Evolutionary conservation across 1,284 basidiomycete genomes (phyloP), one percentile per base, ranked within the genome.

Genomic region (Cutaneotrichosporon mucoides): DNA sequence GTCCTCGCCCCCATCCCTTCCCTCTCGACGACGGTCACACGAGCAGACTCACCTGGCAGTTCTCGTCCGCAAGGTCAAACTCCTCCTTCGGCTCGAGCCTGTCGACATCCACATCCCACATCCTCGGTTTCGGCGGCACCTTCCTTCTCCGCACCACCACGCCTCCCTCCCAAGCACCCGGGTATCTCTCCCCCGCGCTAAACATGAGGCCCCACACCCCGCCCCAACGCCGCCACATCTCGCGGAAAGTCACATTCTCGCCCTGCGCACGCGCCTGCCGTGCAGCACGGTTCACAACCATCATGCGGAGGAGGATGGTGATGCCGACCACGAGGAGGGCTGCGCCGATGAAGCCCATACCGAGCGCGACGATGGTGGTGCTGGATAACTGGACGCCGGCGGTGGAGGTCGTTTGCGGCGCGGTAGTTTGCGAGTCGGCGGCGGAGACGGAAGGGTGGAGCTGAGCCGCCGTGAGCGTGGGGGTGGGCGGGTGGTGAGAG

Each of bases 281-380:
- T 5, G 36, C 48, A 11, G 53, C 53, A 12, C 58, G 51, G 6
- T 34, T 45, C 1, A 67, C 56, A 33, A 58, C 47, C 4, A 43
- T 10, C 10, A 59, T 40, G 8, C 65, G 62, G 2, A 66, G 3
- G 37, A 61, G 38, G 8, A 58, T 33, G 5, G 66, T 59, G 8
- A 57, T 7, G 40, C 15, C 8, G 4, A 65, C 40, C 7, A 63
- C 53, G 38, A 53, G 33, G 15, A 64, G 24, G 0, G 67, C 67
- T 5, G 66, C 62, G n/a, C 45, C 55, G 50, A 70, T 53, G 40
- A 70, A 70, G 9, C 68, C 66, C 3, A 68, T 60, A 4, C 66
- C 68, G 33, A 70, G 65, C 12, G 64, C 59, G 16, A 66, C 46
- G 35, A 70, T 65, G 9, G 66, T 70, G 3, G 57, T 43, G 8